Evolutionary conservation across 305 asterid genomes (phyloP).

Genomic region (Salvia sclarea): DNA sequence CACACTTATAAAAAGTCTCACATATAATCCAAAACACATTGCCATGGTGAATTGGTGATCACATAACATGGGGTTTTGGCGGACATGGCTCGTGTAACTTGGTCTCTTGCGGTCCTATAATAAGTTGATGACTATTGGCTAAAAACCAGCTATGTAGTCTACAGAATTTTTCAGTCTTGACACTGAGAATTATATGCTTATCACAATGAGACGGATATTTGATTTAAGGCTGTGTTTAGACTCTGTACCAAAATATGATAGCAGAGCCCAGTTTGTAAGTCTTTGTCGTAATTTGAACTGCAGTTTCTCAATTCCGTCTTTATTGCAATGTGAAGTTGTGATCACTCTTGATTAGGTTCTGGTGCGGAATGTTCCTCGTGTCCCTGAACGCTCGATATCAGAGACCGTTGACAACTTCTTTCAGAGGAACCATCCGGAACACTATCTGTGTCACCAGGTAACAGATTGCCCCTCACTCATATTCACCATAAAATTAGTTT

Average conservation of each 20-base stretch:
- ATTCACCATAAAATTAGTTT: conserved; percentile 4
- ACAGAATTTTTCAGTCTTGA: no score
- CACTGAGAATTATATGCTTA: no score
- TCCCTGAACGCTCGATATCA: conserved; percentile 61
- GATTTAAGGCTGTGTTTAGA: no score
- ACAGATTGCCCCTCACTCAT: conserved; percentile 11
- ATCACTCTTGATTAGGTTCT: conserved; percentile 62
- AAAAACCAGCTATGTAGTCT: no score
- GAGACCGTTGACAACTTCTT: conserved; percentile 73
- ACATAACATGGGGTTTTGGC: no score
- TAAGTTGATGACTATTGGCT: no score
- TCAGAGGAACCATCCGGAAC: conserved; percentile 73
- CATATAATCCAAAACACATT: no score
- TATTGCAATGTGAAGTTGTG: conserved; percentile 14
- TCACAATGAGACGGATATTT: no score
- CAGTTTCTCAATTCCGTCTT: neutral
- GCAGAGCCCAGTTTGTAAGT: neutral
- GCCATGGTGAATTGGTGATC: no score
- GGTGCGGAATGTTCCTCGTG: conserved; percentile 77
- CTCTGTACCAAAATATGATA: neutral
- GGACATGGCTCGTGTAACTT: no score
- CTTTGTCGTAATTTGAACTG: neutral
- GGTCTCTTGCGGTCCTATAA: no score
- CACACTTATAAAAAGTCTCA: no score
- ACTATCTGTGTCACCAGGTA: conserved; percentile 97